Evolutionary conservation across 1,139 yeast genomes (phyloP).

Genomic region (Pneumocystis carinii): DNA sequence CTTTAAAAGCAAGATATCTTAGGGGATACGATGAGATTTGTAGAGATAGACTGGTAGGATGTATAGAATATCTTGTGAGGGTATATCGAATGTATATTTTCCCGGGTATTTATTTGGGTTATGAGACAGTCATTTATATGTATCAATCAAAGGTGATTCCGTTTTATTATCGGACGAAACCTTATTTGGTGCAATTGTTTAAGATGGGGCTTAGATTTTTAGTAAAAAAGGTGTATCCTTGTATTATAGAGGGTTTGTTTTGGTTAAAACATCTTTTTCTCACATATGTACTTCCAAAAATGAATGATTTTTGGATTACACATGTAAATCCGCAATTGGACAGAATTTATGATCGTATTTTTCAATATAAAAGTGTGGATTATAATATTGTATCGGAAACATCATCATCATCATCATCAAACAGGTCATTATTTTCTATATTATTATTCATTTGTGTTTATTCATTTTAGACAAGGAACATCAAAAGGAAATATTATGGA

Average conservation of each 20-base stretch:
- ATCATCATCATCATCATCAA: too few species aligned
- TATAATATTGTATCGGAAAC: neutral
- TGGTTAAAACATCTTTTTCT: neutral
- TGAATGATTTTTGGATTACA: neutral
- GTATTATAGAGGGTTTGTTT: neutral
- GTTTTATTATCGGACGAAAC: neutral
- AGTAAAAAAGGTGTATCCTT: neutral
- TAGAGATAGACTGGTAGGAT: neutral
- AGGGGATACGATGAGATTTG: neutral
- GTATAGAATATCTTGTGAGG: neutral
- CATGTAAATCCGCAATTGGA: constrained; percentile 10
- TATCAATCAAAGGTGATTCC: neutral
- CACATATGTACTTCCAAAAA: neutral
- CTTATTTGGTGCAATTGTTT: neutral
- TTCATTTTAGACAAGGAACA: neutral
- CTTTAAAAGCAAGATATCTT: neutral
- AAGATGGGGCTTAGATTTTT: neutral
- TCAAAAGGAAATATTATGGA: neutral
- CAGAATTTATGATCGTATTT: constrained; percentile 4
- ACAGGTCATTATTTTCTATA: neutral
- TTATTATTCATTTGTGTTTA: neutral
- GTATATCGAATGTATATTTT: neutral
- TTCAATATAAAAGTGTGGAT: constrained; percentile 6
- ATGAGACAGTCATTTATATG: neutral
- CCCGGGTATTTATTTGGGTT: neutral